These are phyloP conservation scores for Raphanus raphanistrum DNA, from an alignment of 345 rosid species.

Conservation along the genomic window DNA sequence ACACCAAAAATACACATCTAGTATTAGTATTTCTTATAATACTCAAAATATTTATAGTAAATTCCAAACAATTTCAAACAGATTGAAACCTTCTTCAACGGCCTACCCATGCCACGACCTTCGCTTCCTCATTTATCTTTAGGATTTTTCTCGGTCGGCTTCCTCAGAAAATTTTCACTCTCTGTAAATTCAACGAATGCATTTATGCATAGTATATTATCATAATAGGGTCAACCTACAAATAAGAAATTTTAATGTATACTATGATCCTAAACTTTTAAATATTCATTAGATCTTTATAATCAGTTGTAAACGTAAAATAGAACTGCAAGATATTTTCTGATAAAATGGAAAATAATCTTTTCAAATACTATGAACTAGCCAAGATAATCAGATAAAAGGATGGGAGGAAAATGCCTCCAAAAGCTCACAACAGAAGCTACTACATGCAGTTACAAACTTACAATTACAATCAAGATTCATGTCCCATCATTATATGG, in stretches of 20 bases:
- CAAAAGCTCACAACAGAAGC: background rate
- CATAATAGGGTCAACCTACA: background rate
- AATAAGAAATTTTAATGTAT: background rate
- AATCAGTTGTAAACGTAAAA: background rate
- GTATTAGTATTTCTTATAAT: background rate
- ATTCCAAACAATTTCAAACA: constrained; percentile 10
- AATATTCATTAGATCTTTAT: background rate
- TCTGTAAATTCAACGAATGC: constrained; percentile 1
- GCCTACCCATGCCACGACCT: constrained; percentile 25
- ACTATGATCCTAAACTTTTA: background rate
- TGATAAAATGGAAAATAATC: background rate
- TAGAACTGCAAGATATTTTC: background rate
- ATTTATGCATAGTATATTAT: constrained; percentile 6
- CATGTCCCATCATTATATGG: background rate
- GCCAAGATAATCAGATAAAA: background rate
- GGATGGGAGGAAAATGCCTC: background rate
- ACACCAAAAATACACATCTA: background rate
- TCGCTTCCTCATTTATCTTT: constrained; percentile 21
- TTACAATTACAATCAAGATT: background rate
- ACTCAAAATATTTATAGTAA: background rate
- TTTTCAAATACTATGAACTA: background rate
- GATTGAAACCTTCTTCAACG: constrained; percentile 19
- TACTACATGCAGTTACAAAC: constrained; percentile 12
- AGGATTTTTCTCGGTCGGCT: constrained; percentile 20
- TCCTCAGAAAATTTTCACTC: constrained; percentile 12